Base-by-base conservation (phyloP, 495 filamentous ascomycete genomes). In the Hyphodiscus hymeniophilus region DNA sequence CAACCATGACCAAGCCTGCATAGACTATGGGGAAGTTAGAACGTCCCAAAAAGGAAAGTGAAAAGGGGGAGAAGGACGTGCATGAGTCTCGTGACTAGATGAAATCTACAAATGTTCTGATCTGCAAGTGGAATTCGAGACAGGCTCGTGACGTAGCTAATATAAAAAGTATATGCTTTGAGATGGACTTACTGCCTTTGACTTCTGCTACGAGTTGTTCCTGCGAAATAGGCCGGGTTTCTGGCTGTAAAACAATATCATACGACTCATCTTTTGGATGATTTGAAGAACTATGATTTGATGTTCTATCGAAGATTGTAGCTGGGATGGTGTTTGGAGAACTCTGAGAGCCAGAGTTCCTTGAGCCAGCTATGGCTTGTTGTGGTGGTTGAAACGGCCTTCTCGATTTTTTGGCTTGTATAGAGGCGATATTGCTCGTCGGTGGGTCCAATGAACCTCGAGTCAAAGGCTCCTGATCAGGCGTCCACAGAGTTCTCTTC, bases 1-100 rank as follows among this genome's bases (percentile, higher is more conserved):
- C 88, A 0, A 89, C 84, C 78, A 86, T 84, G 2, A 84, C 76
- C 1, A 94, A 66, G 0, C 83, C 85, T 0, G 76, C 75, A 64
- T 91, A 91, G 21, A 90, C 26, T 28, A 28, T 28, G 5, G 26
- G 4, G 26, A 28, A 28, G 26, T 28, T 28, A 28, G 26, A 28
- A 28, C 26, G 5, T 4, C 26, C 26, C 10, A 28, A 28, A 5
- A 28, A 10, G 26, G 26, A 10, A 28, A 5, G 26, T n/a, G n/a
- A n/a, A 28, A 28, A 28, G 26, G 26, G 26, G 10, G 26, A 28
- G 26, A n/a, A n/a, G n/a, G n/a, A 5, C 26, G 26, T 10, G 26
- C 26, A 28, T n/a, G 10, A 28, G 26, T 28, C 10, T 28, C 26
- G 4, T 28, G 26, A 28, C 26, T 28, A 5, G 26, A 4, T 28